phyloP scores from a whole-genome alignment of 371 early-diverging fungal genomes.

The Mortierella sp. region DNA sequence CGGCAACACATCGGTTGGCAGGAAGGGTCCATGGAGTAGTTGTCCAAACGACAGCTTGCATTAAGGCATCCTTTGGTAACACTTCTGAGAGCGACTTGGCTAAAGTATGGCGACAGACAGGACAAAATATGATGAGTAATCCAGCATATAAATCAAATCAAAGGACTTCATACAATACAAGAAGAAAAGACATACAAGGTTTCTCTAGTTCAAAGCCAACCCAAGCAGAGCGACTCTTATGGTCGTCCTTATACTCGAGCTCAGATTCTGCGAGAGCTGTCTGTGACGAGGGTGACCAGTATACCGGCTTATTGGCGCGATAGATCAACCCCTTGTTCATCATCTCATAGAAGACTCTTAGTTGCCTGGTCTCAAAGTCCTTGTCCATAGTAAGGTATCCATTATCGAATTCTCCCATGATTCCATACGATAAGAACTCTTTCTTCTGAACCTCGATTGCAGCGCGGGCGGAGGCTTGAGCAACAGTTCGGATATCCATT shows the following conservation, averaged over 20 bases:
- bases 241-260: slow-evolving; percentile 89
- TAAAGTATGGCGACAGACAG: slow-evolving; percentile 2
- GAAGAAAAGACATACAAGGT: slow-evolving; percentile 50
- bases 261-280: slow-evolving; percentile 96
- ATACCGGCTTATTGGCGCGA: slow-evolving; percentile 80
- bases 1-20: slow-evolving; percentile 87
- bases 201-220: slow-evolving; percentile 69
- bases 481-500: slow-evolving; percentile 74
- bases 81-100: slow-evolving; percentile 23
- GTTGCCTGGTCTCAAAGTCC: slow-evolving; percentile 84
- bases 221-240: slow-evolving; percentile 82
- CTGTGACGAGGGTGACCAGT: slow-evolving; percentile 93
- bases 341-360: slow-evolving; percentile 84
- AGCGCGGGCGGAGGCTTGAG: slow-evolving; percentile 75
- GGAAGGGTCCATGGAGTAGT: slow-evolving; percentile 98
- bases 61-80: slow-evolving; percentile 16
- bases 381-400: slow-evolving; percentile 84
- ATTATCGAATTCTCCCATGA: slow-evolving; percentile 90
- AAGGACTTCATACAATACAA: neutral
- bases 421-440: slow-evolving; percentile 79
- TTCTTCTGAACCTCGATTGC: slow-evolving; percentile 78
- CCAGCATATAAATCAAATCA: neutral
- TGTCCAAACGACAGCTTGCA: slow-evolving; percentile 90
- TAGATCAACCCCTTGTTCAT: slow-evolving; percentile 70
- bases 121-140: neutral